Base-by-base conservation (phyloP, 2,329 filamentous ascomycete species). In the Alternaria atra region DNA sequence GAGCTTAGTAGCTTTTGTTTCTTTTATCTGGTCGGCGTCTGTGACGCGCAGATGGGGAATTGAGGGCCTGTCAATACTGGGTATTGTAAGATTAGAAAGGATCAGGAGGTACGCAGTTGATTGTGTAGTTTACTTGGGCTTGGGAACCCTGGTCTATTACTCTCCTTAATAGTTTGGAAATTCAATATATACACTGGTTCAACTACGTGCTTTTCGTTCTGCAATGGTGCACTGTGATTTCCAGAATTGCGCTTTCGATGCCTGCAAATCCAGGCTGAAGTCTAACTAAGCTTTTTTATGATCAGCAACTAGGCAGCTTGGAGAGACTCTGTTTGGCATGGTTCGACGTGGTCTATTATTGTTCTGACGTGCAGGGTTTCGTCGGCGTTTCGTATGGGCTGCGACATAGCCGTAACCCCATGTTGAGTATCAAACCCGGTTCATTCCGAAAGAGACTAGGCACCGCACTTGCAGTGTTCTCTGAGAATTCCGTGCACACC, bases 101-200 rank as follows among this genome's bases (percentile, higher is more conserved):
- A 47, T 20, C 20, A 23, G 40, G 37, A 25, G 52, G 12, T 50
- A 48, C 35, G 50, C 20, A 52, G 50, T 63, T 51, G 20, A 40
- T 64, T 61, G 53, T 58, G 60, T 67, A 58, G 58, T 64, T 47
- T 30, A 58, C 62, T 40, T 27, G 63, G 67, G 62, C 46, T 61
- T 68, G 67, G 69, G 64, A 70, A 68, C 65, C 63, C 61, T 63
- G 47, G 64, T 64, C 62, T 64, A 43, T 66, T 62, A 63, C 65
- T 60, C 57, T 71, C 60, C 46, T 67, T 69, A 64, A 60, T 67
- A 44, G 43, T 60, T 23, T 52, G 27, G 17, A 55, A 46, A 40
- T 30, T 55, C 63, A 37, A 29, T n/a, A 46, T 23, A 42, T 5
- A 47, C 29, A 2, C 8, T 43, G 39, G 17, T 32, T 44, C 20